phyloP scores from a whole-genome alignment of 148 eudicot species.

The Suaeda aralocaspica region DNA sequence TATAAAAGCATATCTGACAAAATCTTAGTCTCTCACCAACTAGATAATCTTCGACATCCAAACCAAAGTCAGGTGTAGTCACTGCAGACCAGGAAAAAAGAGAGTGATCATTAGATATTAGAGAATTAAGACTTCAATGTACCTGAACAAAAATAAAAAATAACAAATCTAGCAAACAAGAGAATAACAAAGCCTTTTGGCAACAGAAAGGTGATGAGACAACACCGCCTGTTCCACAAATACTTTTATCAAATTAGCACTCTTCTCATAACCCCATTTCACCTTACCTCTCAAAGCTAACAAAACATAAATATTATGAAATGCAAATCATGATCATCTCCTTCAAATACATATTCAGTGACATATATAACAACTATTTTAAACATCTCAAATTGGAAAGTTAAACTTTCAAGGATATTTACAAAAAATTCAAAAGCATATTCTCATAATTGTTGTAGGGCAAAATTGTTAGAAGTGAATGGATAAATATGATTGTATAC shows the following conservation, averaged over 20 bases:
- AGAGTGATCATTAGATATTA: constrained; percentile 5
- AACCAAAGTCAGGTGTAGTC: constrained; percentile 64
- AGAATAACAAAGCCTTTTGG: constrained; percentile 5
- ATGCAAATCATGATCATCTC: not conserved
- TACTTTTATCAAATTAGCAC: not conserved
- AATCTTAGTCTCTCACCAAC: constrained; percentile 58
- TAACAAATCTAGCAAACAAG: not conserved
- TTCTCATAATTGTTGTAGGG: no score
- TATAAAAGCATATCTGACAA: not conserved
- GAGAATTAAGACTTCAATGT: not conserved
- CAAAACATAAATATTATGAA: not conserved
- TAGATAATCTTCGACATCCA: constrained; percentile 93
- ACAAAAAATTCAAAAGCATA: no score
- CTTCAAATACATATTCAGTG: not conserved
- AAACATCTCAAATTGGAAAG: no score
- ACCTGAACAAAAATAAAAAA: no score
- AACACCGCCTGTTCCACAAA: not conserved
- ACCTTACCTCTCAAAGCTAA: not conserved
- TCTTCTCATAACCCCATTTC: not conserved
- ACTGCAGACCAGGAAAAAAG: constrained; percentile 46
- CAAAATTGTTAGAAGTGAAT: no score
- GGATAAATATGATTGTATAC: not conserved
- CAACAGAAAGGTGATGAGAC: not conserved
- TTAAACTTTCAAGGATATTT: no score
- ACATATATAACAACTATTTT: no score